Base-by-base conservation (phyloP, 1,284 basidiomycete species). In the Pseudozyma pruni region DNA sequence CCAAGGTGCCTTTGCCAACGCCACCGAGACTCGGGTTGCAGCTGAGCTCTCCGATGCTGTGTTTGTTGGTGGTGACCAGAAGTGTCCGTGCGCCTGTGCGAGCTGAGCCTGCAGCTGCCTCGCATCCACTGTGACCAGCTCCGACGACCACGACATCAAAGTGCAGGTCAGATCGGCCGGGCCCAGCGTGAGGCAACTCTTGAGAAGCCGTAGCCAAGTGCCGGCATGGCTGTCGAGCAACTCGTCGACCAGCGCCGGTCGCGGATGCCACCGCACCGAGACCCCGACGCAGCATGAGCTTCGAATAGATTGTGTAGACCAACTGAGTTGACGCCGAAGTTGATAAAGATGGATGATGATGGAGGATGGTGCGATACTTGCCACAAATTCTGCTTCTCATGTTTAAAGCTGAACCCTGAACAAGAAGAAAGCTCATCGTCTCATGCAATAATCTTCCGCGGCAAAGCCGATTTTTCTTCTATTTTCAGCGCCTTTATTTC, bases 71-170 rank as follows among this genome's bases (percentile, higher is more conserved):
- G 0, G 93, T 94, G 49, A 95, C 83, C 4, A 95, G 85, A 3
- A 93, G 73, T 0, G 93, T 94, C 60, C 86, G 85, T 1, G 92
- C 91, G 2, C 92, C 91, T 0, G 89, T 88, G 31, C 93, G 86
- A 2, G 93, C 91, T 10, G 92, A 87, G 3, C 89, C 92, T 10
- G 92, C 88, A 0, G 93, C 92, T 2, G 93, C 92, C 82, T 95
- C 93, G 73, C 91, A 92, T 1, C 92, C 92, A 27, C 93, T 93
- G 85, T 94, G 92, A 2, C 93, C 92, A 8, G 90, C 93, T n/a
- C 92, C 93, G 69, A 94, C 90, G 27, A 94, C 86, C 71, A 91
- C 90, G 0, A 93, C 91, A 90, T 78, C 76, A 34, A 50, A 71
- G 27, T 63, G 66, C 27, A 59, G 29, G n/a, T 55, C 47, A 1